Percentiles rank a stretch among this genome's conserved stretches.
Evolutionary conservation across 2,329 filamentous ascomycete genomes (phyloP).

Genomic region (Penicillium digitatum): DNA sequence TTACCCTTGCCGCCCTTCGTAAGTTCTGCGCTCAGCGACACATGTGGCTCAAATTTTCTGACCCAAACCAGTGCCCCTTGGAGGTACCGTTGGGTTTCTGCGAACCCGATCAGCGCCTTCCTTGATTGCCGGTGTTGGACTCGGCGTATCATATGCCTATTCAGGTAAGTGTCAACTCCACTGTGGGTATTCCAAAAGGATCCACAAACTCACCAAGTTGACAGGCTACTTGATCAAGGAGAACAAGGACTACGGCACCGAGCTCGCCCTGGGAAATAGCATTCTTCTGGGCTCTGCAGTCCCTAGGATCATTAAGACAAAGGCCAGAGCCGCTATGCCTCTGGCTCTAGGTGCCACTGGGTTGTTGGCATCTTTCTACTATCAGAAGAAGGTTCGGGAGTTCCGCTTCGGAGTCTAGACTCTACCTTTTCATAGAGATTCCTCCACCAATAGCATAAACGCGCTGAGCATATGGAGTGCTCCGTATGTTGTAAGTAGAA

Average conservation of each 20-base stretch:
- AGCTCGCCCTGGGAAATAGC: conserved; percentile 20
- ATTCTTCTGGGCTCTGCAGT: conserved; percentile 14
- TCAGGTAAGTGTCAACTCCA: conserved; percentile 2
- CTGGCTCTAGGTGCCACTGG: conserved; percentile 11
- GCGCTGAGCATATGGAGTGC: too few relatives aligned
- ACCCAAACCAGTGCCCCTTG: conserved; percentile 11
- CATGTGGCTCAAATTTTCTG: neutral
- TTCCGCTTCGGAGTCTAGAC: conserved; percentile 2
- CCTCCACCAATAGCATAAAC: neutral
- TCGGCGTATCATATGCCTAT: conserved; percentile 17
- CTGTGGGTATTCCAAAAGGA: neutral
- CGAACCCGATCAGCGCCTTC: conserved; percentile 17
- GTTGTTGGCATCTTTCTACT: conserved; percentile 2
- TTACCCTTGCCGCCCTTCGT: conserved; percentile 3
- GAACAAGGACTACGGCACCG: conserved; percentile 22
- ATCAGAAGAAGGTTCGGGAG: conserved; percentile 4
- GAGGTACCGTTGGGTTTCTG: conserved; percentile 17
- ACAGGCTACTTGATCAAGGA: conserved; percentile 18
- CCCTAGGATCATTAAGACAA: conserved; percentile 13
- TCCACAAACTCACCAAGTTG: neutral
- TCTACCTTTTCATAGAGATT: neutral
- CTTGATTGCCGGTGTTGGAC: conserved; percentile 17
- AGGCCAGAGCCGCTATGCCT: conserved; percentile 13
- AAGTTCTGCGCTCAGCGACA: neutral
- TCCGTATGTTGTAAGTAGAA: too few relatives aligned